A percentile compares a stretch with the other conserved stretches of the same genome.
Evolutionary conservation across 2,329 filamentous ascomycete genomes (phyloP).

Genomic region (Trichoderma sp.): DNA sequence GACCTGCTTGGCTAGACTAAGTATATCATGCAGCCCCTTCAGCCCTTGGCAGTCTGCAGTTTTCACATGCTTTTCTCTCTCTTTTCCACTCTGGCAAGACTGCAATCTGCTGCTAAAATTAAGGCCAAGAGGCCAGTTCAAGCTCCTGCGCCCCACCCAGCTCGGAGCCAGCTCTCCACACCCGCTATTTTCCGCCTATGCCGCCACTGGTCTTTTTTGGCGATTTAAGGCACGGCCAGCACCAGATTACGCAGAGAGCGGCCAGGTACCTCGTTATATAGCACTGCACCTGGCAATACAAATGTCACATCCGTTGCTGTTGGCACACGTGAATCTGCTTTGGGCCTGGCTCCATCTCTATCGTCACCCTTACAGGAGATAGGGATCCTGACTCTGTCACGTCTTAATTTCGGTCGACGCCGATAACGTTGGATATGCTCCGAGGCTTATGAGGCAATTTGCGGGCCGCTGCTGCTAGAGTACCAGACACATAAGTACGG

Average conservation of each 20-base stretch:
- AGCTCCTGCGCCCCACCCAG: conserved; percentile 16
- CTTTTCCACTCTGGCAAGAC: not conserved
- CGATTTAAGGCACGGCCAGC: conserved; percentile 1
- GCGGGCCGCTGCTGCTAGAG: not conserved
- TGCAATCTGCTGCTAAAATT: not conserved
- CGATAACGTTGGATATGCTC: conserved; percentile 15
- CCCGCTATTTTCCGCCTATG: conserved; percentile 22
- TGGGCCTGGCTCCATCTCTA: not conserved
- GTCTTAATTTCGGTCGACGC: conserved; percentile 21
- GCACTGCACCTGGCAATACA: not conserved
- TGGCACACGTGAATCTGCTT: not conserved
- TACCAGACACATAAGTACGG: not conserved
- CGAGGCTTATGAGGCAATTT: conserved; percentile 20
- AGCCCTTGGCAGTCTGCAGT: conserved; percentile 1
- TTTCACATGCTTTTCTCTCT: conserved; percentile 25
- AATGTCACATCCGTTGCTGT: not conserved
- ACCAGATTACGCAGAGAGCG: too few relatives aligned
- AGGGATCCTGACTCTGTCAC: not conserved
- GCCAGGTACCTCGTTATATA: not conserved
- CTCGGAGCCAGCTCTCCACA: conserved; percentile 4
- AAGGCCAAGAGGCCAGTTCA: not conserved
- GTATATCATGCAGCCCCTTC: not conserved
- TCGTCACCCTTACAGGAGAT: conserved; percentile 17
- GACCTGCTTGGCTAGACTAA: not conserved
- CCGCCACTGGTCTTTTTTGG: conserved; percentile 11